A percentile compares a stretch with the other conserved stretches of the same genome.
Evolutionary conservation across 1,284 basidiomycete species (phyloP).

Genomic region (Termitomyces sp.): DNA sequence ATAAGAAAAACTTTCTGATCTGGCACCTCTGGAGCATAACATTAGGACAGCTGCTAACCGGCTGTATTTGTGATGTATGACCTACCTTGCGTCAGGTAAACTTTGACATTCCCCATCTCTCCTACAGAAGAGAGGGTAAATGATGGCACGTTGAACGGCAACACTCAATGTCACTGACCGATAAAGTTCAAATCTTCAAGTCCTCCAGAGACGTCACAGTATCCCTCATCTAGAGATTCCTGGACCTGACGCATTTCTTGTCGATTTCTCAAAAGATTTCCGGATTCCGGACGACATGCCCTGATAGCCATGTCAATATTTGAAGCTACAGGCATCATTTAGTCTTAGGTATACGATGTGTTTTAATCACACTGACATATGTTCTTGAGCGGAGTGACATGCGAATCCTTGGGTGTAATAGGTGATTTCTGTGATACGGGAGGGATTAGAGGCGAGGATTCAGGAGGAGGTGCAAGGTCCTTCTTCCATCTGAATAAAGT

Average conservation of each 20-base stretch:
- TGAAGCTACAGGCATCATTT: constrained; percentile 37
- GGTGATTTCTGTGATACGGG: constrained; percentile 9
- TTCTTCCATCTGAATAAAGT: constrained; percentile 7
- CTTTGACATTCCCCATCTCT: constrained; percentile 57
- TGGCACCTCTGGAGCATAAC: constrained; percentile 42
- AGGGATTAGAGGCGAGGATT: constrained; percentile 13
- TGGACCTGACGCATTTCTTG: constrained; percentile 69
- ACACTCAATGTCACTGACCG: constrained; percentile 35
- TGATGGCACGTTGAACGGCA: not conserved
- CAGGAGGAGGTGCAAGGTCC: constrained; percentile 6
- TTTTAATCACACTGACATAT: constrained; percentile 43
- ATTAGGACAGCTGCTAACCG: not conserved
- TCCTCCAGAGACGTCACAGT: constrained; percentile 77
- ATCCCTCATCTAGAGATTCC: constrained; percentile 73
- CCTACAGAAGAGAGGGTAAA: constrained; percentile 30
- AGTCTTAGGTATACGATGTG: not conserved
- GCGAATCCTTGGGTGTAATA: constrained; percentile 17
- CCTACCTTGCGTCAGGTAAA: constrained; percentile 67
- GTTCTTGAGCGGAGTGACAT: constrained; percentile 53
- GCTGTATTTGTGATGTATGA: not conserved
- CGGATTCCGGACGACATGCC: constrained; percentile 69
- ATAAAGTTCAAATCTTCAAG: constrained; percentile 57
- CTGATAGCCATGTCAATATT: constrained; percentile 76
- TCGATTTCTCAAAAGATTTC: constrained; percentile 56
- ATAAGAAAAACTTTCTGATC: constrained; percentile 45